These are phyloP conservation scores for Macrophomina phaseolina DNA, from an alignment of 2,329 filamentous ascomycete species.

Conservation along the genomic window DNA sequence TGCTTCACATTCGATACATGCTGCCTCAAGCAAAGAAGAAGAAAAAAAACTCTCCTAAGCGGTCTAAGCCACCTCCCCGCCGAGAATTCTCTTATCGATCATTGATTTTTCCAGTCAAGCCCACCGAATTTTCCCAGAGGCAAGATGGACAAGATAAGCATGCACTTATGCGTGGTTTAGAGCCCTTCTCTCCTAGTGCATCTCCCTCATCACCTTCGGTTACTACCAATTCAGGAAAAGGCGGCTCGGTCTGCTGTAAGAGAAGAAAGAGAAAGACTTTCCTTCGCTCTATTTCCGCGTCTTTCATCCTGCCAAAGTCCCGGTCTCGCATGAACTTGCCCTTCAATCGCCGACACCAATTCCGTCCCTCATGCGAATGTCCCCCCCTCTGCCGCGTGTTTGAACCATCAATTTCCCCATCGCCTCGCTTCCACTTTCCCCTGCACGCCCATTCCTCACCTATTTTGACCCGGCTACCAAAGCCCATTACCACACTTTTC, in stretches of 20 bases:
- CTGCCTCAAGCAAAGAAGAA: background rate
- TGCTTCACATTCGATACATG: slow-evolving; percentile 11
- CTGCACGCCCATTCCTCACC: background rate
- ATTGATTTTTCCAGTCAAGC: background rate
- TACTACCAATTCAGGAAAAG: background rate
- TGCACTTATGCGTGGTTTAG: background rate
- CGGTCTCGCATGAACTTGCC: background rate
- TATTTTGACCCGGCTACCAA: background rate
- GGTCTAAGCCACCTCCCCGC: slow-evolving; percentile 5
- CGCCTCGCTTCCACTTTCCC: background rate
- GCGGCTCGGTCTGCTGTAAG: slow-evolving; percentile 6
- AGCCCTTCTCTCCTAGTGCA: background rate
- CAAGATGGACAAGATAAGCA: background rate
- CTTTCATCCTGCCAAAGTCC: too few species aligned
- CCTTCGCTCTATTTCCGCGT: background rate
- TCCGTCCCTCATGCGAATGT: background rate
- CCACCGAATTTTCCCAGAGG: background rate
- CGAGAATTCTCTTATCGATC: background rate
- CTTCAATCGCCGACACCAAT: background rate
- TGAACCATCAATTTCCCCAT: background rate
- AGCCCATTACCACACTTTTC: too few species aligned
- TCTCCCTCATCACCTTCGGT: background rate
- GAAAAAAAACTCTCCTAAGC: background rate
- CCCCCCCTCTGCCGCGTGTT: background rate
- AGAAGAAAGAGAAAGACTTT: background rate